Evolutionary conservation across 73 alveolate species (phyloP).

Genomic region (Effrenium voratum): DNA sequence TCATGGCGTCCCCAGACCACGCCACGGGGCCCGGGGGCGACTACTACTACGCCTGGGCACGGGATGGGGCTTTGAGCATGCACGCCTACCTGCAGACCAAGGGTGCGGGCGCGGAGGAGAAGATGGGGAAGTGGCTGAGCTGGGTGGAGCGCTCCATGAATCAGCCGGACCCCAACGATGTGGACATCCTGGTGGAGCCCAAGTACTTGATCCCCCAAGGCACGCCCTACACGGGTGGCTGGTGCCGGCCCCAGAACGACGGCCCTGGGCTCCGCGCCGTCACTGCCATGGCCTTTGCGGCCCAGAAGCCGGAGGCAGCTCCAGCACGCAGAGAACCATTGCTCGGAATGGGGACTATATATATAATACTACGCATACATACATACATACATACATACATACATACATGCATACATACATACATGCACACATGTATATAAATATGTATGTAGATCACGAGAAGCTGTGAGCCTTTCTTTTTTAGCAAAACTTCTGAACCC

Average conservation of each 20-base stretch:
- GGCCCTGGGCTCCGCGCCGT: conserved; percentile 94
- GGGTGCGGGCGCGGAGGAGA: conserved; percentile 14
- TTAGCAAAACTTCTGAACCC: neutral
- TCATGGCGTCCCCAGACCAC: conserved; percentile 94
- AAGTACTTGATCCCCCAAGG: conserved; percentile 94
- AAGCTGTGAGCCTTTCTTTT: neutral
- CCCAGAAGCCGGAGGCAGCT: conserved; percentile 50
- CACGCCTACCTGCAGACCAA: conserved; percentile 80
- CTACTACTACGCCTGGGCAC: conserved; percentile 92
- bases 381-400: no score
- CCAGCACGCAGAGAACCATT: neutral
- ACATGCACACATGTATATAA: neutral
- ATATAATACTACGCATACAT: neutral
- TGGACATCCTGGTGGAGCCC: conserved; percentile 56
- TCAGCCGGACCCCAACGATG: conserved; percentile 64
- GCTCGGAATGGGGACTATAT: neutral
- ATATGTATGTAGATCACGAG: neutral
- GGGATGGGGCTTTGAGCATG: conserved; percentile 94
- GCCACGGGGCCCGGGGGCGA: conserved; percentile 83
- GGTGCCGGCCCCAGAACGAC: conserved; percentile 95
- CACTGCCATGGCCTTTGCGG: conserved; percentile 68
- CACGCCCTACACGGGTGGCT: conserved; percentile 94
- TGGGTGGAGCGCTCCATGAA: conserved; percentile 27
- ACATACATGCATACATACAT: neutral
- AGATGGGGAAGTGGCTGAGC: conserved; percentile 63